phyloP scores from a whole-genome alignment of 2,329 filamentous ascomycete species.

The Byssochlamys sp. region DNA sequence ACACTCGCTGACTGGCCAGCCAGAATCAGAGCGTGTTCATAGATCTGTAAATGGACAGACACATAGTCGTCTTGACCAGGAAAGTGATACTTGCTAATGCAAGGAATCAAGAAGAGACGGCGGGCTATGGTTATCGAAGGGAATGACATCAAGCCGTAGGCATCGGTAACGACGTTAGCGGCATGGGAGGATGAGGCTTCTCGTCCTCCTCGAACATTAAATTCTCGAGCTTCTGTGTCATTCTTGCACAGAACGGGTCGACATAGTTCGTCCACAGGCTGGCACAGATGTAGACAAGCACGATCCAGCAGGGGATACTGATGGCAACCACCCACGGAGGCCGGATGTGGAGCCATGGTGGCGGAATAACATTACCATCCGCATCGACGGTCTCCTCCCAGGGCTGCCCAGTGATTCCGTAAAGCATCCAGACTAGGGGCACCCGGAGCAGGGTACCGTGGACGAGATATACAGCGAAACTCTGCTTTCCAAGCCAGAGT shows the following conservation, averaged over 20 bases:
- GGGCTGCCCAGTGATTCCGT: conserved; percentile 40
- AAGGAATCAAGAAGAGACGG: not conserved
- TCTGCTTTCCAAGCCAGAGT: conserved; percentile 47
- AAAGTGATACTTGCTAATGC: not conserved
- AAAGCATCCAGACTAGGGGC: conserved; percentile 44
- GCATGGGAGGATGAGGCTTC: conserved; percentile 18
- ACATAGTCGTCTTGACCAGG: not conserved
- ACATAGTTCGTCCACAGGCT: conserved; percentile 45
- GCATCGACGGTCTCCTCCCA: conserved; percentile 35
- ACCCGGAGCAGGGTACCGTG: conserved; percentile 47
- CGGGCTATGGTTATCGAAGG: not conserved
- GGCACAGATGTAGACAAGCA: conserved; percentile 39
- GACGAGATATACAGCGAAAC: conserved; percentile 47
- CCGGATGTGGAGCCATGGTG: conserved; percentile 35
- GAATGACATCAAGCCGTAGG: conserved; percentile 4
- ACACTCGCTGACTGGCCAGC: not conserved
- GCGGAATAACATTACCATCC: conserved; percentile 28
- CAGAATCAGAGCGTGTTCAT: not conserved
- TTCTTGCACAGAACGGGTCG: conserved; percentile 40
- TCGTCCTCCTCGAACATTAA: conserved; percentile 38
- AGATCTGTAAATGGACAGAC: not conserved
- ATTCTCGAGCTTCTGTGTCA: conserved; percentile 41
- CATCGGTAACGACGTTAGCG: conserved; percentile 19
- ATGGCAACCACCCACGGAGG: conserved; percentile 31
- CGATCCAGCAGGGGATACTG: conserved; percentile 40